These are phyloP conservation scores for Hippophae gyantsensis DNA, from an alignment of 306 rosid species.

Conservation along the genomic window DNA sequence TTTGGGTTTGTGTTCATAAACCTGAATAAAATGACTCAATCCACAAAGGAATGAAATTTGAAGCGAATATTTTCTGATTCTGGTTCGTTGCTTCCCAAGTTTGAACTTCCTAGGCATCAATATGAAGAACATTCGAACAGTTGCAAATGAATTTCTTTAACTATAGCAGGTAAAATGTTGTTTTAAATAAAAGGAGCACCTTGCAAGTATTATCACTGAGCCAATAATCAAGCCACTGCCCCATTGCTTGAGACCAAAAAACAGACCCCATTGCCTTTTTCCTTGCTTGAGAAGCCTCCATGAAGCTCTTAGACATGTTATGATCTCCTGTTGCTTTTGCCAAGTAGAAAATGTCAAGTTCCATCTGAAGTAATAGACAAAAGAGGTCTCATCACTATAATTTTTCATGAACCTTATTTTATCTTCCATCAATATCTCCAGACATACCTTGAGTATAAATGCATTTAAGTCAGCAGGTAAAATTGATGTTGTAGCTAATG, in stretches of 20 bases:
- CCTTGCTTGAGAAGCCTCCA: constrained; percentile 45
- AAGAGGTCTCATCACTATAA: constrained; percentile 16
- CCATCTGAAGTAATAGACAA: constrained; percentile 52
- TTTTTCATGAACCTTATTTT: constrained; percentile 3
- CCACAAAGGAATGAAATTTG: constrained; percentile 90
- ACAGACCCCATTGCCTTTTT: constrained; percentile 50
- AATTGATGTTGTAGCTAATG: constrained; percentile 71
- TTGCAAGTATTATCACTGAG: constrained; percentile 28
- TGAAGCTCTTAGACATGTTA: constrained; percentile 31
- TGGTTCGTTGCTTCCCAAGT: constrained; percentile 53
- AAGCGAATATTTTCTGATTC: constrained; percentile 61
- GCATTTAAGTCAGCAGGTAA: constrained; percentile 81
- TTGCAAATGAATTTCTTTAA: constrained; percentile 5
- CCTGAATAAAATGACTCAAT: constrained; percentile 69
- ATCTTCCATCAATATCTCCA: constrained; percentile 12
- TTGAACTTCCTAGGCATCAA: constrained; percentile 38
- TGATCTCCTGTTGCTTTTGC: constrained; percentile 60
- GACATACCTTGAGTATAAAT: constrained; percentile 56
- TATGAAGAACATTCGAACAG: constrained; percentile 13
- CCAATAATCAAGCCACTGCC: constrained; percentile 93
- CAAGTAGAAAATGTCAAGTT: constrained; percentile 59
- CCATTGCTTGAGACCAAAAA: constrained; percentile 62
- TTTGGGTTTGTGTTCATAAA: constrained; percentile 17
- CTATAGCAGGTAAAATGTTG: background rate
- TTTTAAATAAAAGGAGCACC: constrained; percentile 20